phyloP scores from a whole-genome alignment of 1,139 yeast genomes.

The Yarrowia galli region DNA sequence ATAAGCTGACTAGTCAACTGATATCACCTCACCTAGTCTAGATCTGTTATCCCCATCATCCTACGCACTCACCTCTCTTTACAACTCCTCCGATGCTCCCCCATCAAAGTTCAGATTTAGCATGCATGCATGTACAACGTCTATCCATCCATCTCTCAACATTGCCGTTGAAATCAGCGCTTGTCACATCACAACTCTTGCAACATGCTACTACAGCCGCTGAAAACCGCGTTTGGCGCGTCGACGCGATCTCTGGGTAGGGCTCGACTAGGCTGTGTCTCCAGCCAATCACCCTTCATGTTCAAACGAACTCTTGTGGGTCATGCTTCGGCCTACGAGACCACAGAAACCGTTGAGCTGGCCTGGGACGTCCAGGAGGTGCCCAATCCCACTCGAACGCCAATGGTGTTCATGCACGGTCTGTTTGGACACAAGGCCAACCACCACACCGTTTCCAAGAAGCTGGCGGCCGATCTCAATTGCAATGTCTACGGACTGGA shows the following conservation, averaged over 20 bases:
- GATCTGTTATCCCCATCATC: no score
- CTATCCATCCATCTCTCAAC: slow-evolving; percentile 7
- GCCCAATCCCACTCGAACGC: slow-evolving; percentile 48
- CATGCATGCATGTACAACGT: slow-evolving; percentile 8
- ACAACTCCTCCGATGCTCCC: neutral
- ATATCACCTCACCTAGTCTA: no score
- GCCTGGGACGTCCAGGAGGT: slow-evolving; percentile 54
- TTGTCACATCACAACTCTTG: no score
- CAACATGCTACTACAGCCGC: neutral
- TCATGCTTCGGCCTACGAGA: slow-evolving; percentile 45
- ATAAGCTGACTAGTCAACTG: neutral
- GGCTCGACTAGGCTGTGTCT: neutral
- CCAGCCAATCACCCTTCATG: neutral
- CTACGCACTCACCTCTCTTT: neutral
- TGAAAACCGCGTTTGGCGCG: neutral
- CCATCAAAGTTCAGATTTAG: neutral
- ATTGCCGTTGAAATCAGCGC: slow-evolving; percentile 7
- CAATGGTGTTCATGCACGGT: slow-evolving; percentile 85
- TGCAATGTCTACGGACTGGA: slow-evolving; percentile 72
- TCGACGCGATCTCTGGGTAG: neutral
- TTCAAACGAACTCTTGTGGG: slow-evolving; percentile 16
- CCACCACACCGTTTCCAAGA: slow-evolving; percentile 71
- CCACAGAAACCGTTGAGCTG: slow-evolving; percentile 56
- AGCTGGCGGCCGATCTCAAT: slow-evolving; percentile 50
- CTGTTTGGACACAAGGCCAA: slow-evolving; percentile 83